Base-by-base conservation (phyloP, 768 basidiomycete species). In the Cystobasidiopsis lactophilus region DNA sequence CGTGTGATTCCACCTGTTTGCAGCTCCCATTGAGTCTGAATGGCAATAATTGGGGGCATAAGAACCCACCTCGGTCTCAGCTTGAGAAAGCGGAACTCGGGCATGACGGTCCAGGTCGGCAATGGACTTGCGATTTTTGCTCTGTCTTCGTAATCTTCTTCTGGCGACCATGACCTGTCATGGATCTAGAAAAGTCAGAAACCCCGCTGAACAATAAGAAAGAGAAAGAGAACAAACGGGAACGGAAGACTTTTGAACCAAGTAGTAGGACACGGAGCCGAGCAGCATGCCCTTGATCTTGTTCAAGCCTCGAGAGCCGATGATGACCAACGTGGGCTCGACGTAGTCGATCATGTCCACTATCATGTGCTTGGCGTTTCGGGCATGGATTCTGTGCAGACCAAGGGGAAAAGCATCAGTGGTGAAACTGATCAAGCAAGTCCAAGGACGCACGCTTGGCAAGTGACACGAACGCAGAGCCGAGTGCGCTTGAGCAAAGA, bases 401-500 rank as follows among this genome's bases (percentile, higher is more conserved):
- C n/a, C n/a, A n/a, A n/a, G n/a, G n/a, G n/a, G 7, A n/a, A 7
- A 47, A 30, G 23, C 24, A 26, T 47, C 23, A 47, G 24, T 10
- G 14, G 23, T 19, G 7, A 43, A 10, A 29, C 29, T 26, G 5
- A 30, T 16, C 9, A 9, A n/a, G n/a, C 26, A 47, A 47, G 45
- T 9, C 10, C 23, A 47, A 18, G 3, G 7, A 43, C 51, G 26
- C 24, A 52, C 53, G 89, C 88, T 68, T 96, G 88, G 66, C 91
- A 96, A 3, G 77, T 72, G 37, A 96, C 76, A 0, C 77, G 78
- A 27, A 93, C 82, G 56, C 95, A 78, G 52, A 96, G 70, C 53
- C 73, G 75, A 0, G 93, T 98, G 23, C 93, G 79, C 66, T 93
- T 86, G 35, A 98, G 72, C 16, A 96, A 73, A 13, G 80, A 75